Percentiles rank a stretch among this genome's conserved stretches.
Evolutionary conservation across 352 stramenopile genomes (phyloP).

Genomic region (Globisporangium spiculum): DNA sequence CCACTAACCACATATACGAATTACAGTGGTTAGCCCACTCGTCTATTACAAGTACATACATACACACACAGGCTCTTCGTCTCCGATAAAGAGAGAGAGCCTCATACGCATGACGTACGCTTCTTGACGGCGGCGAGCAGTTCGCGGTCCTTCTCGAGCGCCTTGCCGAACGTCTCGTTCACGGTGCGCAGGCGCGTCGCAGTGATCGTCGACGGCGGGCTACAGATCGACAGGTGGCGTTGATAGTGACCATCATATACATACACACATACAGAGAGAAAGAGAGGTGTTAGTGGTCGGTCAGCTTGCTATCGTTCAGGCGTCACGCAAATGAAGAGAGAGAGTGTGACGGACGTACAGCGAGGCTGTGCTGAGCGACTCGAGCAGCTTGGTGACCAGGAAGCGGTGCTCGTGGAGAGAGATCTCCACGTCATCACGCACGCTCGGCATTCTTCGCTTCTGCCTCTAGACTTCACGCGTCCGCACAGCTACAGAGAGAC

Average conservation of each 20-base stretch:
- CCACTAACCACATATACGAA: constrained; percentile 30
- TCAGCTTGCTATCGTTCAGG: background rate
- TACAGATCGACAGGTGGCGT: constrained; percentile 9
- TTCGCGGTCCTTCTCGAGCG: constrained; percentile 75
- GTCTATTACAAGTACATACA: background rate
- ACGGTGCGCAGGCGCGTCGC: constrained; percentile 67
- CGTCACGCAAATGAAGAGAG: background rate
- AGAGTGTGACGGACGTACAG: constrained; percentile 9
- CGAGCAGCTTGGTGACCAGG: constrained; percentile 79
- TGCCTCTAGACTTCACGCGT: background rate
- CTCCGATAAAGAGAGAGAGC: background rate
- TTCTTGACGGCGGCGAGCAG: constrained; percentile 72
- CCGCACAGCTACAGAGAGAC: background rate
- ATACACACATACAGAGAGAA: background rate
- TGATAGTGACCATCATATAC: background rate
- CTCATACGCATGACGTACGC: constrained; percentile 32
- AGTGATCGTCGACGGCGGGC: constrained; percentile 73
- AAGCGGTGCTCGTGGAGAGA: constrained; percentile 81
- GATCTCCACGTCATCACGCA: constrained; percentile 71
- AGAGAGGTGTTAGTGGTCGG: background rate
- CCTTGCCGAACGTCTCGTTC: constrained; percentile 72
- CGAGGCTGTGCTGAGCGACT: constrained; percentile 66
- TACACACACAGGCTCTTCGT: background rate
- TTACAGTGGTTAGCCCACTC: constrained; percentile 3
- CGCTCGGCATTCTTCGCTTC: constrained; percentile 35